These are phyloP conservation scores for Hippophae rhamnoides DNA, from an alignment of 306 rosid genomes.

Conservation along the genomic window DNA sequence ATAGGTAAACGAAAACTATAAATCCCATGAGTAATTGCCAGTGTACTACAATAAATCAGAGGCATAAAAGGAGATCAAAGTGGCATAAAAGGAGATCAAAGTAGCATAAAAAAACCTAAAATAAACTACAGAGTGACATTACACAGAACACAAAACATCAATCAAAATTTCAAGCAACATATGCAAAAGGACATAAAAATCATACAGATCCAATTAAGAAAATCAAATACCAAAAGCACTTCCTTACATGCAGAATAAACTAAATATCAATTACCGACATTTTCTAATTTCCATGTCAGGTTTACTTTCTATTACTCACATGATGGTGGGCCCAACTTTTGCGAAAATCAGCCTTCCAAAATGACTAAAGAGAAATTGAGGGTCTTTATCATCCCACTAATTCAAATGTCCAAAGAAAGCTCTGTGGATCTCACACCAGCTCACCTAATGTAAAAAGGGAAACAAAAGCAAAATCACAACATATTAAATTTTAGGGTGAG, in stretches of 20 bases:
- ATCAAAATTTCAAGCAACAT: background rate
- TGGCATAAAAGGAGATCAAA: background rate
- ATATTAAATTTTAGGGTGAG: no score
- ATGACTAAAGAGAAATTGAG: background rate
- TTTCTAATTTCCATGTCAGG: constrained; percentile 29
- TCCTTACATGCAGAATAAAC: constrained; percentile 27
- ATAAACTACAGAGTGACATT: no score
- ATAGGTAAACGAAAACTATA: constrained; percentile 6
- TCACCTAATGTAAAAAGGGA: constrained; percentile 16
- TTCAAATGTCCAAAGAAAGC: constrained; percentile 13
- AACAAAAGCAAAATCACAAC: background rate
- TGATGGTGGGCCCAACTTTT: constrained; percentile 38
- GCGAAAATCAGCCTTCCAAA: constrained; percentile 12
- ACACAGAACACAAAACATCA: background rate
- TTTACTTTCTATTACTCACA: constrained; percentile 40
- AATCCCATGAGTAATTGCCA: background rate
- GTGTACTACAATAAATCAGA: background rate
- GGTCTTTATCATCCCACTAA: constrained; percentile 14
- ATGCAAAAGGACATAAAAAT: background rate
- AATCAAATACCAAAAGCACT: constrained; percentile 24
- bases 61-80: background rate
- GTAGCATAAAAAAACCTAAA: background rate
- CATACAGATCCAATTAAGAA: constrained; percentile 25
- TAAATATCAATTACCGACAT: constrained; percentile 44
- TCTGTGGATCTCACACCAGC: constrained; percentile 32